phyloP scores from a whole-genome alignment of 1,284 basidiomycete species.

The Rhodotorula sp. region DNA sequence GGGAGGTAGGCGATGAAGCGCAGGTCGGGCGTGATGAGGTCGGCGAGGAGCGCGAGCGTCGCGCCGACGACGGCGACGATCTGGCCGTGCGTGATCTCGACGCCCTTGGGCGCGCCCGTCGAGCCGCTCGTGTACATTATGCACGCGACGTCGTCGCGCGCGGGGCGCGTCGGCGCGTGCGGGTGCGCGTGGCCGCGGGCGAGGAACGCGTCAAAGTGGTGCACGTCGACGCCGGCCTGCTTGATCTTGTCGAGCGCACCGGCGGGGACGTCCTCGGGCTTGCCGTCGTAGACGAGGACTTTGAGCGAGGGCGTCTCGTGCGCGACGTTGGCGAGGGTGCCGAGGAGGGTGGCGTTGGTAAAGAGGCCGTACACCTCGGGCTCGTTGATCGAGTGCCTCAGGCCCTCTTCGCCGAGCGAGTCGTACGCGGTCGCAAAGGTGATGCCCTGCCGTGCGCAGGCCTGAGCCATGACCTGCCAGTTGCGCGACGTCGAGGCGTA shows the following conservation, averaged over 20 bases:
- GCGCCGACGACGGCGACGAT: conserved; percentile 74
- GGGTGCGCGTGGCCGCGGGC: conserved; percentile 62
- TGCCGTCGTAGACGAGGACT: conserved; percentile 83
- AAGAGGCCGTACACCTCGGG: conserved; percentile 84
- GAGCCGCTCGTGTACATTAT: conserved; percentile 85
- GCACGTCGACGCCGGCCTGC: conserved; percentile 52
- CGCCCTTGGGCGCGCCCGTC: conserved; percentile 91
- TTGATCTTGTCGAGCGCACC: conserved; percentile 62
- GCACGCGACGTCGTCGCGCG: conserved; percentile 70
- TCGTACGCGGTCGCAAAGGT: conserved; percentile 95
- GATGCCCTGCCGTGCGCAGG: conserved; percentile 71
- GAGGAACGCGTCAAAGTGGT: conserved; percentile 69
- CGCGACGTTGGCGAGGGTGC: conserved; percentile 59
- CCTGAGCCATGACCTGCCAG: conserved; percentile 86
- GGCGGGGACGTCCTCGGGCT: conserved; percentile 46
- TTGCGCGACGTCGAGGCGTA: conserved; percentile 69
- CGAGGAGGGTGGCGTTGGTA: conserved; percentile 85
- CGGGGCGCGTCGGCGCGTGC: conserved; percentile 58
- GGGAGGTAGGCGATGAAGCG: conserved; percentile 73
- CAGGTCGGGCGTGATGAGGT: conserved; percentile 70
- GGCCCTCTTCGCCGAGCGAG: conserved; percentile 70
- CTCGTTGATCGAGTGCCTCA: conserved; percentile 80
- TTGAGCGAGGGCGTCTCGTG: conserved; percentile 61
- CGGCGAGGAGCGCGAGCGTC: conserved; percentile 56
- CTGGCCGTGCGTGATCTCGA: conserved; percentile 73